Percentiles rank a stretch among this genome's conserved stretches.
phyloP scores from a whole-genome alignment of 805 yeast species.

The Kazachstania psychrophila region DNA sequence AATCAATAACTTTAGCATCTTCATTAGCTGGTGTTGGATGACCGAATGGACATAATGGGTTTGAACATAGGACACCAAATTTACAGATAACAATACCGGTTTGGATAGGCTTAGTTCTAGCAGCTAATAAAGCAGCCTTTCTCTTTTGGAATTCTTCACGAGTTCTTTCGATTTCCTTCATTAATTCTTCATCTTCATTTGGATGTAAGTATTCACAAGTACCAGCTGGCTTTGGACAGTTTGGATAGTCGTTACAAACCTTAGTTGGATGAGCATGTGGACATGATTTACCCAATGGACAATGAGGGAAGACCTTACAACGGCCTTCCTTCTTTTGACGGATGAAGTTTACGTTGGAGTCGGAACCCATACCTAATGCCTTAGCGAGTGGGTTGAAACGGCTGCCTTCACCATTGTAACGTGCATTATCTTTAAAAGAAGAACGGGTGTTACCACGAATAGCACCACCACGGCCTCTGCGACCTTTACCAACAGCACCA shows the following conservation, averaged over 20 bases:
- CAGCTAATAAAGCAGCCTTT: conserved; percentile 30
- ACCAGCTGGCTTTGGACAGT: conserved; percentile 71
- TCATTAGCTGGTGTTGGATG: conserved; percentile 86
- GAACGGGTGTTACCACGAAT: conserved; percentile 16
- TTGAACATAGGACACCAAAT: conserved; percentile 66
- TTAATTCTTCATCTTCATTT: conserved; percentile 68
- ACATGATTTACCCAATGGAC: conserved; percentile 56
- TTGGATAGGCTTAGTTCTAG: conserved; percentile 31
- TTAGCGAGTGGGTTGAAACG: conserved; percentile 33
- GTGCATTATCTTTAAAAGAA: conserved; percentile 16
- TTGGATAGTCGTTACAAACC: conserved; percentile 63
- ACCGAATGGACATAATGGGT: conserved; percentile 76
- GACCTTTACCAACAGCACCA: conserved; percentile 10
- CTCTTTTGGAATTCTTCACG: conserved; percentile 43
- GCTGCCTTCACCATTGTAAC: conserved; percentile 21
- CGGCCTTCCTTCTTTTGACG: conserved; percentile 50
- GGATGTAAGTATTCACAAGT: conserved; percentile 80
- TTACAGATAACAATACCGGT: conserved; percentile 59
- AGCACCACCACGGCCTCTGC: conserved; percentile 15
- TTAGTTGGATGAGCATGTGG: conserved; percentile 73
- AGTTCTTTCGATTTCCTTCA: conserved; percentile 57
- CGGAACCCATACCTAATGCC: conserved; percentile 28
- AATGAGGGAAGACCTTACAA: conserved; percentile 64
- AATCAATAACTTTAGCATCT: conserved; percentile 55
- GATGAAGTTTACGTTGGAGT: conserved; percentile 26